Base-by-base conservation (phyloP, 306 rosid genomes). In the Quercus suber region DNA sequence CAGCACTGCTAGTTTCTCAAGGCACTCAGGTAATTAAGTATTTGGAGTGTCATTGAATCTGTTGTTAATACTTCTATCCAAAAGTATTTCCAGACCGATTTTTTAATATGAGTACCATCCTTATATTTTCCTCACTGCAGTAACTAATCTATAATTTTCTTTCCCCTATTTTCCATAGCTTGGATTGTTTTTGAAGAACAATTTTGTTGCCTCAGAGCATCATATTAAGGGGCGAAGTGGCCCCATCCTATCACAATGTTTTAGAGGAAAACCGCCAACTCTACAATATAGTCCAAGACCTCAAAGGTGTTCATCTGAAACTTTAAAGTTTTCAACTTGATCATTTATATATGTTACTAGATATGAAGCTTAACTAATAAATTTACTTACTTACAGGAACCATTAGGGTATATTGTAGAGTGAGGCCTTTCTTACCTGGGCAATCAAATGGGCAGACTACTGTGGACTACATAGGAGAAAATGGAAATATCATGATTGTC, bases 211-310 rank as follows among this genome's bases (percentile, higher is more conserved):
- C 81, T 79, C 84, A 95, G 99, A 69, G 76, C 84, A 81, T 78
- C 92, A 95, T 86, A 84, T 92, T 57, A 89, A 89, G 86, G 84
- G 83, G 73, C 93, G 95, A 94, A 83, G 91, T 76, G 67, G 79
- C 94, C 58, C 87, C 91, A 76, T 92, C 97, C 75, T 95, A 95
- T 84, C 91, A 95, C 78, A 85, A 87, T 82, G 91, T 95, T 58
- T 81, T 95, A 8, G 97, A 92, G 84, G 99, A 95, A 79, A 95
- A 95, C 73, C 92, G 99, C 28, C 28, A 58, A 61, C 93, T 95
- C 58, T 91, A 89, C 91, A 95, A 95, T 89, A 98, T 89, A 92
- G 97, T 95, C 63, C 97, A 89, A 83, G 99, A 95, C 82, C 95
- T 95, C 72, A 95, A 92, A 90, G 99, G 99, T 94, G 74, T 18